Conservation (phyloP, 2,329 filamentous ascomycete genomes). For the Coleophoma eucalyptorum region DNA sequence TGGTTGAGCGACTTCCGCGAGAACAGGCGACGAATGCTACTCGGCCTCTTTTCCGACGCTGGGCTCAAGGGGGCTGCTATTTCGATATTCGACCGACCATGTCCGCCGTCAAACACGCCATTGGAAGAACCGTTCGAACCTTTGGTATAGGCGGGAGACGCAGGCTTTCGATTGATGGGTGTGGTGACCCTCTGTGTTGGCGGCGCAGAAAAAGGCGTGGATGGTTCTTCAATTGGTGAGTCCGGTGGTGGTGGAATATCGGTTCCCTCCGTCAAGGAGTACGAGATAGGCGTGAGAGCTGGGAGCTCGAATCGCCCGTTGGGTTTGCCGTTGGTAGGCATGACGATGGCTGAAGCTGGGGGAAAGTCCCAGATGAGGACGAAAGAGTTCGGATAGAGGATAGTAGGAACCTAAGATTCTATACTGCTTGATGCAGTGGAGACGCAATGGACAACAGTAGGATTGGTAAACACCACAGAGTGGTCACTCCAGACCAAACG, state of each 20-base stretch:
- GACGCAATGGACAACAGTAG: no score
- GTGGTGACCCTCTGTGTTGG: constrained; percentile 1
- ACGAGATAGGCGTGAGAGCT: constrained; percentile 24
- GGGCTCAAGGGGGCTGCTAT: constrained; percentile 19
- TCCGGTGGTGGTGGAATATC: constrained; percentile 29
- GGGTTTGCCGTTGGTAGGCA: constrained; percentile 22
- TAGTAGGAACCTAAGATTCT: not conserved
- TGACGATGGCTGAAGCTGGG: constrained; percentile 8
- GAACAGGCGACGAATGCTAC: constrained; percentile 31
- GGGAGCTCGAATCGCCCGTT: constrained; percentile 28
- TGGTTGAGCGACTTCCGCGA: constrained; percentile 29
- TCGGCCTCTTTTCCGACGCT: constrained; percentile 24
- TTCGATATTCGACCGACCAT: constrained; percentile 10
- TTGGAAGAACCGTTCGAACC: constrained; percentile 8
- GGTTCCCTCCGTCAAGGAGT: constrained; percentile 29
- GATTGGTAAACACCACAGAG: no score
- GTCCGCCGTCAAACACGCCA: constrained; percentile 11
- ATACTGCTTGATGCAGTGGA: no score
- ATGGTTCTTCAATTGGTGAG: constrained; percentile 25
- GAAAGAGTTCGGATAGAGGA: not conserved
- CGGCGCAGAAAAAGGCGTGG: constrained; percentile 12
- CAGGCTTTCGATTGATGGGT: no score
- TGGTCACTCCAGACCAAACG: no score
- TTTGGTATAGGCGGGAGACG: constrained; percentile 3
- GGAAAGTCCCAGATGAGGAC: not conserved